phyloP scores from a whole-genome alignment of 2,329 filamentous ascomycete genomes.

The Venturia oleaginea region DNA sequence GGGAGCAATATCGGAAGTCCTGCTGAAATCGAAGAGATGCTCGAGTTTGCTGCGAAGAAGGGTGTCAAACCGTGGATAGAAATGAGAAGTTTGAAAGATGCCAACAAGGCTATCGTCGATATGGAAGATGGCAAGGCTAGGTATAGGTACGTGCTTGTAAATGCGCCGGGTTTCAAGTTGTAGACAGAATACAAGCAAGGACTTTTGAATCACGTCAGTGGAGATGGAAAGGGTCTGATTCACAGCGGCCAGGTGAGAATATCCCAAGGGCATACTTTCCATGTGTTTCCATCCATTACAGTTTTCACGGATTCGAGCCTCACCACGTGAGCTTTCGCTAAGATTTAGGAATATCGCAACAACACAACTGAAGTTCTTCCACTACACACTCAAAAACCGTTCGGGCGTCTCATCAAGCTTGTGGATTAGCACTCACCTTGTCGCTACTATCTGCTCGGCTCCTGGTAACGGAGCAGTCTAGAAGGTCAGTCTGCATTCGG shows the following conservation, averaged over 20 bases:
- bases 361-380: too few species aligned
- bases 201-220: not conserved
- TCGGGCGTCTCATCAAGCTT: too few species aligned
- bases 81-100: conserved; percentile 48
- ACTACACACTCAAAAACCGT: too few species aligned
- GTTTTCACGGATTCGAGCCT: too few species aligned
- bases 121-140: conserved; percentile 47
- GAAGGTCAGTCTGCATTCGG: too few species aligned
- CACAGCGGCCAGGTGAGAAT: not conserved
- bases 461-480: too few species aligned
- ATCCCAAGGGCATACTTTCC: not conserved
- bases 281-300: too few species aligned
- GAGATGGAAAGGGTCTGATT: not conserved
- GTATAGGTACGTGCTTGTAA: conserved; percentile 33
- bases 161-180: conserved; percentile 19
- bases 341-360: too few species aligned
- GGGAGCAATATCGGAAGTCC: conserved; percentile 44
- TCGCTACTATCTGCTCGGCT: too few species aligned
- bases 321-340: too few species aligned
- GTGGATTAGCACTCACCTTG: too few species aligned
- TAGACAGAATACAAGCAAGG: not conserved
- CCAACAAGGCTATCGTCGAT: conserved; percentile 50
- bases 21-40: conserved; percentile 51
- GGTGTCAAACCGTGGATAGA: conserved; percentile 55
- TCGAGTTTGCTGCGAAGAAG: conserved; percentile 50